A percentile compares a stretch with the other conserved stretches of the same genome.
Evolutionary conservation across 345 rosid genomes (phyloP).

Genomic region (Erucastrum elatum): DNA sequence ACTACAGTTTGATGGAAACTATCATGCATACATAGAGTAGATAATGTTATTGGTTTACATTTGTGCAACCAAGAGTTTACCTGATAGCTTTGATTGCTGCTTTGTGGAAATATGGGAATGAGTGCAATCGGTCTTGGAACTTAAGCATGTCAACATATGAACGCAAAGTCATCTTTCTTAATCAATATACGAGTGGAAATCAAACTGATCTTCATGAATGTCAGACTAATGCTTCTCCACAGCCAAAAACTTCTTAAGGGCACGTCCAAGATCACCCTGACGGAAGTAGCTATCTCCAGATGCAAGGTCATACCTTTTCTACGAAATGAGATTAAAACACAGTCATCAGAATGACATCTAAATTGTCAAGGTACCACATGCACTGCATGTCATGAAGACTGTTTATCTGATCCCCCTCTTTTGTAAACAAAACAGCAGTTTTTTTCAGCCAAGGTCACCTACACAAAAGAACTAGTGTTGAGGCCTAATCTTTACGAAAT

Average conservation of each 20-base stretch:
- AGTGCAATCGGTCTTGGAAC: constrained; percentile 94
- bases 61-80: constrained; percentile 42
- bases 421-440: constrained; percentile 88
- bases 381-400: constrained; percentile 99
- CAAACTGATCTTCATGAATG: constrained; percentile 97
- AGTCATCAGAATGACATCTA: constrained; percentile 25
- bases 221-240: constrained; percentile 99
- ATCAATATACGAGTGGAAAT: constrained; percentile 98
- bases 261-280: constrained; percentile 94
- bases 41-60: neutral
- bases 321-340: constrained; percentile 11
- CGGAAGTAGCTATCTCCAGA: constrained; percentile 96
- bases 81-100: constrained; percentile 95
- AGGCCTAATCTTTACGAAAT: neutral
- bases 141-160: constrained; percentile 97
- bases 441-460: constrained; percentile 96
- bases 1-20: constrained; percentile 11
- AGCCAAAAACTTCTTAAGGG: constrained; percentile 87
- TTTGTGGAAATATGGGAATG: constrained; percentile 89
- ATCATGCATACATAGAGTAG: constrained; percentile 10
- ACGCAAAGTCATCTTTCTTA: constrained; percentile 96
- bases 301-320: constrained; percentile 91
- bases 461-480: constrained; percentile 20
- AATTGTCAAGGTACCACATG: constrained; percentile 74
- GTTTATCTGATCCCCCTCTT: constrained; percentile 97